Conservation (phyloP, 441 rosid genomes). For the Syzygium malaccense region DNA sequence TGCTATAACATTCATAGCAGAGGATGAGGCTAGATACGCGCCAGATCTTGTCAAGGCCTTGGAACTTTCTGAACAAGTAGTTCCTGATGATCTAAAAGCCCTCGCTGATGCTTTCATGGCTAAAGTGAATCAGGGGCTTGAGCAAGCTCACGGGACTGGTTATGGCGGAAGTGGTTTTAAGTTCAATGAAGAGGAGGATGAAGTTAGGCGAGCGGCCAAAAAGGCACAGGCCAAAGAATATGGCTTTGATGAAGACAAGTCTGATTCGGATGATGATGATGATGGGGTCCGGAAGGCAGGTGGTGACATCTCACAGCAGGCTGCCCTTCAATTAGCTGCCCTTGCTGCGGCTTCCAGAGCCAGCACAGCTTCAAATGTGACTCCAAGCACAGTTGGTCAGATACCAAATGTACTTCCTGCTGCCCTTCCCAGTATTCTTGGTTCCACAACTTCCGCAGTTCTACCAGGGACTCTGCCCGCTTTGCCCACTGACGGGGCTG, state of each 20-base stretch:
- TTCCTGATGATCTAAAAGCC: slow-evolving; percentile 79
- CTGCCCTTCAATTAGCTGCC: slow-evolving; percentile 63
- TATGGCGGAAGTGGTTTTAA: slow-evolving; percentile 97
- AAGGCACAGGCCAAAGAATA: slow-evolving; percentile 96
- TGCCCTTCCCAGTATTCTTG: slow-evolving; percentile 27
- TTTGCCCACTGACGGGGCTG: slow-evolving; percentile 55
- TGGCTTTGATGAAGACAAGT: slow-evolving; percentile 93
- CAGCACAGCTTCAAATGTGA: slow-evolving; percentile 14
- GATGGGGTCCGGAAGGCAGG: slow-evolving; percentile 91
- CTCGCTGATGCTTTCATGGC: slow-evolving; percentile 82
- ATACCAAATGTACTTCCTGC: slow-evolving; percentile 18
- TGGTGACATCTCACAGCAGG: slow-evolving; percentile 75
- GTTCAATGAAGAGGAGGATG: slow-evolving; percentile 96
- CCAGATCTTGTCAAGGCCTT: slow-evolving; percentile 92
- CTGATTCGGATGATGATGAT: slow-evolving; percentile 91
- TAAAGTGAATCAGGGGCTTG: slow-evolving; percentile 86
- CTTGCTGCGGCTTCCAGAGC: slow-evolving; percentile 56
- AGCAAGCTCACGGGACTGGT: slow-evolving; percentile 94
- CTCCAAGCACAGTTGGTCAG: neutral
- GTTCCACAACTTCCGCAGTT: slow-evolving; percentile 30
- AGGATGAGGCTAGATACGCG: slow-evolving; percentile 86
- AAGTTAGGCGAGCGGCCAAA: slow-evolving; percentile 89
- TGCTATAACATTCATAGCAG: slow-evolving; percentile 84
- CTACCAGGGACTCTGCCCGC: slow-evolving; percentile 36
- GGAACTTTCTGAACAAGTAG: slow-evolving; percentile 92